Evolutionary conservation across 257 asterid species (phyloP).

Genomic region (Buddleja alternifolia): DNA sequence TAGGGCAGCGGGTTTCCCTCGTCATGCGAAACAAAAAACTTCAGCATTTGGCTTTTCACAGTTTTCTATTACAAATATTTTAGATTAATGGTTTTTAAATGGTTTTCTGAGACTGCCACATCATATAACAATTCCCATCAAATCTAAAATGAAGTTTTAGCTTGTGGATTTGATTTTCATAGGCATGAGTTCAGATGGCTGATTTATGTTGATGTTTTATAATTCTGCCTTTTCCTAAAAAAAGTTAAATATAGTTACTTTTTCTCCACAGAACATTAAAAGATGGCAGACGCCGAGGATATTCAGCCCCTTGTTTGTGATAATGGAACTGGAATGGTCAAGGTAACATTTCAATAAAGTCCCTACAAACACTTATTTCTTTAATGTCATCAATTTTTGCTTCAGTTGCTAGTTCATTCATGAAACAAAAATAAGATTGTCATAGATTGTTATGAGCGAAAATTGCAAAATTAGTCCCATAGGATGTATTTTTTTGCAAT

Average conservation of each 20-base stretch:
- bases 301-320: slow-evolving; percentile 61
- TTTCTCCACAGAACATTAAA: slow-evolving; percentile 31
- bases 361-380: background rate
- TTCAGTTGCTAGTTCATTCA: slow-evolving; percentile 1
- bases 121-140: background rate
- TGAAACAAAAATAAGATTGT: slow-evolving; percentile 12
- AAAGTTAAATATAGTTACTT: slow-evolving; percentile 5
- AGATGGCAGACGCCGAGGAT: slow-evolving; percentile 56
- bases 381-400: background rate
- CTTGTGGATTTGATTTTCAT: background rate
- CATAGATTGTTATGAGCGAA: too few relatives aligned
- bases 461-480: too few relatives aligned
- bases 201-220: background rate
- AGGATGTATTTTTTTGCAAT: too few relatives aligned
- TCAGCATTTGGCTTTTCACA: background rate
- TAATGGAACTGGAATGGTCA: slow-evolving; percentile 69
- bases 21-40: too few relatives aligned
- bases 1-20: too few relatives aligned
- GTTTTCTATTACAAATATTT: background rate
- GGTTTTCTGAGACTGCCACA: background rate
- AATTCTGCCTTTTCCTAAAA: background rate
- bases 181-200: slow-evolving; percentile 2
- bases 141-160: background rate
- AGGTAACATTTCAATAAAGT: slow-evolving; percentile 36
- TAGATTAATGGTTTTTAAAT: background rate